phyloP scores from a whole-genome alignment of 371 early-diverging fungal genomes.

The Actinomortierella ambigua region DNA sequence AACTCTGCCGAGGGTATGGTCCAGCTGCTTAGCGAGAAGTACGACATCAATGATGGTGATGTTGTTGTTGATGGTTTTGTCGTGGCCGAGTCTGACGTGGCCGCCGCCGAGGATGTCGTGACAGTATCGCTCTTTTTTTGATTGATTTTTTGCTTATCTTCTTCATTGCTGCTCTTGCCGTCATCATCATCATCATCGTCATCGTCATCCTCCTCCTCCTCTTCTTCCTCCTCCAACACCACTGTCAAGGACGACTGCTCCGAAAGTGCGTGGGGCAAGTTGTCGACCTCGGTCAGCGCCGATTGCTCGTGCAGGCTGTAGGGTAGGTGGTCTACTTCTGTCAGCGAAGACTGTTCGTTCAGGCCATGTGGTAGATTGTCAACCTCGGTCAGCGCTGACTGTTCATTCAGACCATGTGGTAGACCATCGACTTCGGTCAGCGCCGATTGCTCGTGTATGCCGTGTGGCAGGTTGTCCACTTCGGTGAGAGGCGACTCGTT shows the following conservation, averaged over 20 bases:
- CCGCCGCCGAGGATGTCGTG: too few relatives aligned
- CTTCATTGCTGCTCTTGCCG: too few relatives aligned
- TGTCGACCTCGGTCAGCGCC: constrained; percentile 26
- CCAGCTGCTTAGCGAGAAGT: constrained; percentile 43
- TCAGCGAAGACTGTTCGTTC: constrained; percentile 22
- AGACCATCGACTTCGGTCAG: constrained; percentile 22
- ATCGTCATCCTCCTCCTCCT: too few relatives aligned
- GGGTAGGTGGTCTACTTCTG: constrained; percentile 17
- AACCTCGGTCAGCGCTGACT: constrained; percentile 25
- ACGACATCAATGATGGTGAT: background rate
- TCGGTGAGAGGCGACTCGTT: constrained; percentile 8
- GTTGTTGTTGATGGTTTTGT: too few relatives aligned
- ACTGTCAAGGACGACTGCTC: constrained; percentile 26
- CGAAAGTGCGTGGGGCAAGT: constrained; percentile 22
- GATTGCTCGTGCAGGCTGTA: constrained; percentile 22
- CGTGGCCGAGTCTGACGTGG: too few relatives aligned
- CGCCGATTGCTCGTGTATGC: constrained; percentile 18
- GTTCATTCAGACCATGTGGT: constrained; percentile 14
- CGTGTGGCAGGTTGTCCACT: constrained; percentile 8
- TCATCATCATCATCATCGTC: too few relatives aligned
- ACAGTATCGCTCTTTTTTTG: too few relatives aligned
- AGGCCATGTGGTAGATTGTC: constrained; percentile 19
- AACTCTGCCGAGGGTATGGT: constrained; percentile 25
- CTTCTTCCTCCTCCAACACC: constrained; percentile 8
- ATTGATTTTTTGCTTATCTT: too few relatives aligned